These are phyloP conservation scores for Pleurotus sapidus DNA, from an alignment of 768 basidiomycete genomes.

Conservation along the genomic window DNA sequence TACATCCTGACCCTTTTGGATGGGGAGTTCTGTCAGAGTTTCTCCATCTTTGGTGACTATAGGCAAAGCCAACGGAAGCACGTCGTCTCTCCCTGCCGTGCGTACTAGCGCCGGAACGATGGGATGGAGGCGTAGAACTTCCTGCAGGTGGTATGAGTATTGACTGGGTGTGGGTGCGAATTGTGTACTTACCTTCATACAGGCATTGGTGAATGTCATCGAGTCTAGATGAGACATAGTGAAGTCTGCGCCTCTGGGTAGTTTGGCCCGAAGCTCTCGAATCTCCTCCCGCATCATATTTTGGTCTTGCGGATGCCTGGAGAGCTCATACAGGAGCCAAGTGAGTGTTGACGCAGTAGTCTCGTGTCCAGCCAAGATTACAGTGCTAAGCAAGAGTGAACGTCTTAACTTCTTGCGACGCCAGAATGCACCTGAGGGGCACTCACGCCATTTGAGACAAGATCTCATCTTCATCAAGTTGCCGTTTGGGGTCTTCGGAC, in stretches of 20 bases:
- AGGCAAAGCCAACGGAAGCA: slow-evolving; percentile 39
- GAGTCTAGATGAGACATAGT: background rate
- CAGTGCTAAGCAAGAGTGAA: background rate
- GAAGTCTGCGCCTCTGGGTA: background rate
- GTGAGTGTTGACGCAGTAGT: slow-evolving; percentile 36
- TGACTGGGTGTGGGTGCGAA: too few species aligned
- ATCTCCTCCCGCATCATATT: slow-evolving; percentile 43
- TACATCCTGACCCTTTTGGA: slow-evolving; percentile 33
- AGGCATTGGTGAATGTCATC: slow-evolving; percentile 1
- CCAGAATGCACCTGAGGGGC: background rate
- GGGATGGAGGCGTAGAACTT: slow-evolving; percentile 29
- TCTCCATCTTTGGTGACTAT: slow-evolving; percentile 30
- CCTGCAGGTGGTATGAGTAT: slow-evolving; percentile 9
- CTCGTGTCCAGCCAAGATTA: slow-evolving; percentile 30
- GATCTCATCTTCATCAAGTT: slow-evolving; percentile 22
- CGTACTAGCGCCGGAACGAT: slow-evolving; percentile 24
- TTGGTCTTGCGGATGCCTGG: slow-evolving; percentile 41
- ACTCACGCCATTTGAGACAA: slow-evolving; percentile 23
- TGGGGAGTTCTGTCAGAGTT: slow-evolving; percentile 24
- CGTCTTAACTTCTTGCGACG: background rate
- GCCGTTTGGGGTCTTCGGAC: slow-evolving; percentile 9
- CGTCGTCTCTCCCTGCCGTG: slow-evolving; percentile 26
- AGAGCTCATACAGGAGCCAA: slow-evolving; percentile 47
- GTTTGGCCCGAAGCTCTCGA: slow-evolving; percentile 15
- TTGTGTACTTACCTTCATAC: background rate